These are phyloP conservation scores for Boletus subcaerulescens DNA, from an alignment of 768 basidiomycete genomes.

Conservation along the genomic window DNA sequence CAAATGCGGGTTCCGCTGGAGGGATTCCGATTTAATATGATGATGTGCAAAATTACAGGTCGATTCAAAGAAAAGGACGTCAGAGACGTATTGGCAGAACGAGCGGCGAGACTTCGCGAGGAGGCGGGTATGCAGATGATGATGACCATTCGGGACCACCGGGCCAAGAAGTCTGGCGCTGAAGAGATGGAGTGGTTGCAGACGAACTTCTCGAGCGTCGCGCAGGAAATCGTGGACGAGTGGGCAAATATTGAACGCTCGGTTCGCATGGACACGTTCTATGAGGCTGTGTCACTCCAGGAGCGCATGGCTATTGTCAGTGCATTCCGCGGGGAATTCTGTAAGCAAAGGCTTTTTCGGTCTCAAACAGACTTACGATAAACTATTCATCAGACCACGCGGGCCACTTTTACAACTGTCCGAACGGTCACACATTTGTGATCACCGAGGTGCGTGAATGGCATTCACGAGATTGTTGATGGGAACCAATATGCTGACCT, in stretches of 20 bases:
- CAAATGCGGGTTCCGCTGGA: slow-evolving; percentile 47
- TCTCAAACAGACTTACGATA: neutral
- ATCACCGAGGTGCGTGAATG: slow-evolving; percentile 47
- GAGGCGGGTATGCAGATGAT: slow-evolving; percentile 4
- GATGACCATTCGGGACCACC: slow-evolving; percentile 4
- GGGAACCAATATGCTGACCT: neutral
- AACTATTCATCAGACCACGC: slow-evolving; percentile 26
- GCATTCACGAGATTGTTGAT: too few relatives aligned
- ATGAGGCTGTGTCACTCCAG: slow-evolving; percentile 49
- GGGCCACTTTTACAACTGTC: slow-evolving; percentile 50
- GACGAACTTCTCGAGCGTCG: slow-evolving; percentile 39
- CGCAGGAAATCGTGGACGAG: slow-evolving; percentile 40
- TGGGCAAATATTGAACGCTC: slow-evolving; percentile 43
- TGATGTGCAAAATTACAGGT: slow-evolving; percentile 26
- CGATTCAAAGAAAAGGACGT: slow-evolving; percentile 14
- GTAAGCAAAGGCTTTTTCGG: slow-evolving; percentile 26
- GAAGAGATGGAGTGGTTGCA: slow-evolving; percentile 40
- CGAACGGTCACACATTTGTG: slow-evolving; percentile 61
- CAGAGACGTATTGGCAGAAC: slow-evolving; percentile 20
- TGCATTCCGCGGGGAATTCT: slow-evolving; percentile 42
- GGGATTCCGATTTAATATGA: slow-evolving; percentile 46
- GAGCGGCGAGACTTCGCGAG: slow-evolving; percentile 13
- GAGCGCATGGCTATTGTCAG: slow-evolving; percentile 51
- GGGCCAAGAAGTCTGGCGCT: slow-evolving; percentile 22
- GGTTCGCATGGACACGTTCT: slow-evolving; percentile 44